Evolutionary conservation across 441 rosid genomes (phyloP).

Genomic region (Cnidoscolus chayamansa): DNA sequence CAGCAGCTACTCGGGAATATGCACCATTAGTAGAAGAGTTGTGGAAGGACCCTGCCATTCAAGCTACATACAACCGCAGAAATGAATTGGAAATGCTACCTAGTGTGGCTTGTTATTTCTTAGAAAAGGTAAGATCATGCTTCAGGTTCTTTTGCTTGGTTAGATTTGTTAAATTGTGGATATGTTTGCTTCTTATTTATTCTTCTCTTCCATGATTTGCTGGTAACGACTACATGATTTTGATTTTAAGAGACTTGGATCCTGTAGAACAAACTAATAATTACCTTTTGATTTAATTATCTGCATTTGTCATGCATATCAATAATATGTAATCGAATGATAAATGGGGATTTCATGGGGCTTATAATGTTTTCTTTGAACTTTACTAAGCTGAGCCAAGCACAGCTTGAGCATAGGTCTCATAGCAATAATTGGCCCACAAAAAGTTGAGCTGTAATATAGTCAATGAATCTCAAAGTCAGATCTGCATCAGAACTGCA

Average conservation of each 20-base stretch:
- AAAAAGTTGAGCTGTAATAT: not conserved
- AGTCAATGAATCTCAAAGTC: not conserved
- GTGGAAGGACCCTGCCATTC: slow-evolving; percentile 85
- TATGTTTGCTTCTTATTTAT: not conserved
- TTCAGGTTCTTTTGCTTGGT: slow-evolving; percentile 19
- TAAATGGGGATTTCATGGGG: not conserved
- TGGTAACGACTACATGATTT: not conserved
- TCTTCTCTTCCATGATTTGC: not conserved
- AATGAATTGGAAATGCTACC: slow-evolving; percentile 78
- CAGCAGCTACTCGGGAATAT: slow-evolving; percentile 77
- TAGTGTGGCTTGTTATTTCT: slow-evolving; percentile 77
- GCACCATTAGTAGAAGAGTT: slow-evolving; percentile 81
- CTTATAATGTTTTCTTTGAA: not conserved
- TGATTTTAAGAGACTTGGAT: not conserved
- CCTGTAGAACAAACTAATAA: not conserved
- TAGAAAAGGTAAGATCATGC: slow-evolving; percentile 60
- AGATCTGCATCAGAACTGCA: slow-evolving; percentile 1
- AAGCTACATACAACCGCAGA: slow-evolving; percentile 75
- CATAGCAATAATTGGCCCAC: slow-evolving; percentile 1
- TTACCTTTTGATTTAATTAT: not conserved
- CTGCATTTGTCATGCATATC: not conserved
- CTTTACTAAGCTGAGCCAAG: not conserved
- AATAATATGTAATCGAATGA: not conserved
- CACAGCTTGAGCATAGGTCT: not conserved
- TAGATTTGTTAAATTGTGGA: slow-evolving; percentile 7